A percentile compares a stretch with the other conserved stretches of the same genome.
Conservation (phyloP, 352 stramenopile species). For the Phytophthora meadii region DNA sequence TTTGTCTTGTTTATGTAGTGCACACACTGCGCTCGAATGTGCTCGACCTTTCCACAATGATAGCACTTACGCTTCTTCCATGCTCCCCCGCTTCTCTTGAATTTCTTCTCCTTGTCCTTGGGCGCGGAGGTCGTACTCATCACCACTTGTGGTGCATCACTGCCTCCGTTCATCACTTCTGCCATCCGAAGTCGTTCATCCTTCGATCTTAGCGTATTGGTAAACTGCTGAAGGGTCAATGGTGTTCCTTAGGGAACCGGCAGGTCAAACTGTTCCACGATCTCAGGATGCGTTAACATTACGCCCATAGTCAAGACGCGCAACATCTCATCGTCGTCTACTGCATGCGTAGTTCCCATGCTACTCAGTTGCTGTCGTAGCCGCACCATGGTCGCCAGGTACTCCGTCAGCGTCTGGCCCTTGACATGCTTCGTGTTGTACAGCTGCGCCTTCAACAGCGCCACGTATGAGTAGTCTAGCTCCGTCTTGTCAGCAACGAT, state of each 20-base stretch:
- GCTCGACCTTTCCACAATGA: no score
- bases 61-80: no score
- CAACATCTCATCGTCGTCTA: no score
- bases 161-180: neutral
- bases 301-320: no score
- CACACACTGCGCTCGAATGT: no score
- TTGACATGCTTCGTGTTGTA: neutral
- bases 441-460: neutral
- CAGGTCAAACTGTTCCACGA: no score
- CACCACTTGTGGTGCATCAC: neutral
- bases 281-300: no score
- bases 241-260: neutral
- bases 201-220: neutral
- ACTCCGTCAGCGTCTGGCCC: neutral
- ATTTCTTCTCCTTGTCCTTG: no score
- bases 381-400: neutral
- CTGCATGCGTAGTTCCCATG: no score
- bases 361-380: no score
- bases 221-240: neutral
- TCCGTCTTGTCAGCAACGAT: neutral
- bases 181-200: constrained; percentile 1
- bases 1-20: no score
- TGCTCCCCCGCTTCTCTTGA: no score
- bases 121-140: neutral
- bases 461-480: constrained; percentile 1